Conservation (phyloP, 2,329 filamentous ascomycete species). For the Clarireedia hainanense region DNA sequence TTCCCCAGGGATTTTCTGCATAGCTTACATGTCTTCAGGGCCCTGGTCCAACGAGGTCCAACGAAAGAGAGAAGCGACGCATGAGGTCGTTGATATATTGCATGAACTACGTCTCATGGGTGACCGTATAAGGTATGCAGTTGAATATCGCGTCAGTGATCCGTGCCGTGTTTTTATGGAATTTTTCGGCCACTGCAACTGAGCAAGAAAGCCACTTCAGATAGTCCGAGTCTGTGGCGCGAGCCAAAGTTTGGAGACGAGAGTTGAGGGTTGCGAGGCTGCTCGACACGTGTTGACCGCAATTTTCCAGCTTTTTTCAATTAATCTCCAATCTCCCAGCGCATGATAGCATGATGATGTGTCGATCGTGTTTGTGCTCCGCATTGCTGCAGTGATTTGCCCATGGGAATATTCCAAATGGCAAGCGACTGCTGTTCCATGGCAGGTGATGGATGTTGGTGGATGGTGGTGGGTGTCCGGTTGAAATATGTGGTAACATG, state of each 20-base stretch:
- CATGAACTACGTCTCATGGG: neutral
- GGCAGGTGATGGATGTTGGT: neutral
- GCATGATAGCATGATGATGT: neutral
- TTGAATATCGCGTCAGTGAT: neutral
- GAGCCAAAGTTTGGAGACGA: slow-evolving; percentile 9
- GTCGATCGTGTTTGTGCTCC: neutral
- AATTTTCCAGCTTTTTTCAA: neutral
- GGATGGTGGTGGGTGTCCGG: no score
- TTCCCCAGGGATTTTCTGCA: neutral
- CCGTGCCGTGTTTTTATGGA: neutral
- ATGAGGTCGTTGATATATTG: neutral
- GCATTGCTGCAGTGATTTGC: neutral
- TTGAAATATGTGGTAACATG: neutral
- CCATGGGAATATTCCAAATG: neutral
- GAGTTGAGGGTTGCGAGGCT: neutral
- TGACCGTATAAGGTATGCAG: neutral
- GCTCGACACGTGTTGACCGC: slow-evolving; percentile 3
- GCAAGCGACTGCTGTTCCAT: neutral
- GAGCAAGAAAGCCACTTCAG: neutral
- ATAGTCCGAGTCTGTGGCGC: neutral
- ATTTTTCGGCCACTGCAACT: neutral
- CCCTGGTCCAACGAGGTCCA: neutral
- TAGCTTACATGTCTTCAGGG: slow-evolving; percentile 3
- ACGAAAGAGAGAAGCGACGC: neutral
- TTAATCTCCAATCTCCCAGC: neutral